Percentiles rank a stretch among this genome's conserved stretches.
Conservation (phyloP, 495 filamentous ascomycete genomes). For the Penicillium verhagenii region DNA sequence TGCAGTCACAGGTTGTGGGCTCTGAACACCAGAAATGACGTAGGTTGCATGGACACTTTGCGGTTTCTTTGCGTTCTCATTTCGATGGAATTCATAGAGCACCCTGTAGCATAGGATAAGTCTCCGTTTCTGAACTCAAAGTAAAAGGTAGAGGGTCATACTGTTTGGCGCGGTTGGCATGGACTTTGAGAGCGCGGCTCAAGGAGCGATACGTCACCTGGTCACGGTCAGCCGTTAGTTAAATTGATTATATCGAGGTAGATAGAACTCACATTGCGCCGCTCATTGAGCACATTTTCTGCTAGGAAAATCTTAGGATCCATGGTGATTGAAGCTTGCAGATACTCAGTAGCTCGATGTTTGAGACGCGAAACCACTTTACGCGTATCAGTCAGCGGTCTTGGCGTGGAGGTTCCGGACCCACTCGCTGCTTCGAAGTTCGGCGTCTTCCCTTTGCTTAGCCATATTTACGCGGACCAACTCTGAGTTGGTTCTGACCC, state of each 20-base stretch:
- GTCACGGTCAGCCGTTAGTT: slow-evolving; percentile 1
- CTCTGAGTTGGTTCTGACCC: not conserved
- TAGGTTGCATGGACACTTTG: slow-evolving; percentile 83
- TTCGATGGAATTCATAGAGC: slow-evolving; percentile 83
- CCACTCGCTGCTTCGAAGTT: slow-evolving; percentile 11
- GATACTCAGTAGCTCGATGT: slow-evolving; percentile 10
- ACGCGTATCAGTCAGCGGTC: slow-evolving; percentile 53
- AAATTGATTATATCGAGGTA: not conserved
- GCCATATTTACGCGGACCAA: not conserved
- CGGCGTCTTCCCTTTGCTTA: not conserved
- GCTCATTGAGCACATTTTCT: slow-evolving; percentile 72
- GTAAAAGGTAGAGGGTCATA: slow-evolving; percentile 27
- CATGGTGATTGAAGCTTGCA: slow-evolving; percentile 18
- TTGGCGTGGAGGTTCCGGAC: slow-evolving; percentile 33
- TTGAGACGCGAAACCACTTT: slow-evolving; percentile 46
- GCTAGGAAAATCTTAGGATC: slow-evolving; percentile 72
- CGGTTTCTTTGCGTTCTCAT: slow-evolving; percentile 75
- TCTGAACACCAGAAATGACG: slow-evolving; percentile 66
- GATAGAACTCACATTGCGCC: slow-evolving; percentile 58
- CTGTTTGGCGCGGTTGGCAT: slow-evolving; percentile 83
- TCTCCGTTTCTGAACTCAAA: not conserved
- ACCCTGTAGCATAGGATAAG: slow-evolving; percentile 54
- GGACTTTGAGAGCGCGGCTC: slow-evolving; percentile 74
- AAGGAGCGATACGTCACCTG: slow-evolving; percentile 85
- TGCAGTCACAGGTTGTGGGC: slow-evolving; percentile 28